A percentile compares a stretch with the other conserved stretches of the same genome.
phyloP scores from a whole-genome alignment of 169 alveolate genomes.

The Babesia divergens region DNA sequence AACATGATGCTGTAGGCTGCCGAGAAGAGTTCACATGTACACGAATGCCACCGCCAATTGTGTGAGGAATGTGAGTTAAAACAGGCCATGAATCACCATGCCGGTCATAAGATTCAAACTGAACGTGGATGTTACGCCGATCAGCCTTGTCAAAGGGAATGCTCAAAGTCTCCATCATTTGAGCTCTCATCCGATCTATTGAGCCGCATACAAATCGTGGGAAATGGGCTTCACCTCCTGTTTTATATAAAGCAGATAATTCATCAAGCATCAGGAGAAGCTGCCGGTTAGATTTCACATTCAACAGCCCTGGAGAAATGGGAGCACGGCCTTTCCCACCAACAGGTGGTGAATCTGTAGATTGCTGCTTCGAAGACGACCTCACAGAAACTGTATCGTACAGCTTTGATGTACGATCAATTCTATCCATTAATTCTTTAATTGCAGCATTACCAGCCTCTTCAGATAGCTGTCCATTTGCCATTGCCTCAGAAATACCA shows the following conservation, averaged over 20 bases:
- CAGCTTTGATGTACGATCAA: conserved; percentile 1
- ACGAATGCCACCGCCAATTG: conserved; percentile 2
- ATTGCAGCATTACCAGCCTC: conserved; percentile 16
- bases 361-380: not conserved
- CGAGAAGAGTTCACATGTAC: conserved; percentile 40
- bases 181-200: conserved; percentile 35
- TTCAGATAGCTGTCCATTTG: conserved; percentile 11
- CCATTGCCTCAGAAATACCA: conserved; percentile 15
- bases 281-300: conserved; percentile 12
- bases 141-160: conserved; percentile 61
- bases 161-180: conserved; percentile 36
- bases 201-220: conserved; percentile 64
- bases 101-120: conserved; percentile 29
- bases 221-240: conserved; percentile 67
- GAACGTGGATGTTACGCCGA: conserved; percentile 51
- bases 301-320: not conserved
- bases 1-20: conserved; percentile 14
- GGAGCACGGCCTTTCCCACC: not conserved
- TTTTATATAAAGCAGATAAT: conserved; percentile 21
- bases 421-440: not conserved
- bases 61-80: conserved; percentile 15
- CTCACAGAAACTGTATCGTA: not conserved
- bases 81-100: conserved; percentile 30
- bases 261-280: conserved; percentile 32
- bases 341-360: no score